Base-by-base conservation (phyloP, 345 rosid species). In the Geranium rotundifolium region DNA sequence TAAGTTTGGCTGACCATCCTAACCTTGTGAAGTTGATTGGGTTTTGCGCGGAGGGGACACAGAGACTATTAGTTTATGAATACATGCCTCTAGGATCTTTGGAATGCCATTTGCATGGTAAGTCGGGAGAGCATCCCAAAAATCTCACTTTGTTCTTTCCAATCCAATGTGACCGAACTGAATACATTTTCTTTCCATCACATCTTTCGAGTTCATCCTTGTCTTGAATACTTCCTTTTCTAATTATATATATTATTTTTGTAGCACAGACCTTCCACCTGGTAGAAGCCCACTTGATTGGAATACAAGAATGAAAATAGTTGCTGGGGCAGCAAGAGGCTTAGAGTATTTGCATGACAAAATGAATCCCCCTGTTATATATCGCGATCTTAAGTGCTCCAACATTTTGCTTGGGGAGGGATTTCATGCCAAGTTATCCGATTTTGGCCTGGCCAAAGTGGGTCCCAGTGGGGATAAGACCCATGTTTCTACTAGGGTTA, bases 371-470 rank as follows among this genome's bases (percentile, higher is more conserved):
- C 96, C 96, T 57, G 84, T 91, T 61, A 91, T 91, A 65, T 91
- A 89, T 70, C 90, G 98, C 15, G 98, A 91, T 61, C 74, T 91
- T 49, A 91, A 91, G 70, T 86, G 95, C 74, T 86, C 95, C 10
- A 91, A 89, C 62, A 91, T 91, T 73, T 72, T 91, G 74, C 92
- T 91, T 13, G 87, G 73, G 18, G 85, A 87, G 65, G 90, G 79
- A 56, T 89, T 80, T 69, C 86, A 87, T 34, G 82, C 98, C 0
- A 91, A 85, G 73, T 70, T 91, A 30, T 91, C 98, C 0, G 98
- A 91, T 80, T 91, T 91, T 60, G 98, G 98, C 57, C 67, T 91
- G 82, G 98, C 98, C 37, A 91, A 87, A 83, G 90, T 89, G 20
- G 98, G 98, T 23, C 98, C 98, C 0, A 80, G 81, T 12, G 96